Evolutionary conservation across 2,329 filamentous ascomycete genomes (phyloP).

Genomic region (Colletotrichum cuscutae): DNA sequence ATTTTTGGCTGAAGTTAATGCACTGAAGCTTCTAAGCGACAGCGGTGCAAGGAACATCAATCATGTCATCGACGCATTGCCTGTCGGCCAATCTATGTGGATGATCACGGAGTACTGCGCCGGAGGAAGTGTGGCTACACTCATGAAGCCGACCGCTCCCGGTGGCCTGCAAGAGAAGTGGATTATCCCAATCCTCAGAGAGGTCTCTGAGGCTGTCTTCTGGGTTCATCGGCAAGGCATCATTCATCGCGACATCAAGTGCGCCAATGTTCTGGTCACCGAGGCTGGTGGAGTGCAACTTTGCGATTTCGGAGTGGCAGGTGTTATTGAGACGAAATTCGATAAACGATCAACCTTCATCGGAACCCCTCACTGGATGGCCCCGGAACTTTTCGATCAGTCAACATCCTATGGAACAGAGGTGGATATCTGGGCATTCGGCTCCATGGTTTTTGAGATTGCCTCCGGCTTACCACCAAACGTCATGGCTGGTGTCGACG

Average conservation of each 20-base stretch:
- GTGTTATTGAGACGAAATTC: slow-evolving; percentile 78
- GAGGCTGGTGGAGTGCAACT: slow-evolving; percentile 82
- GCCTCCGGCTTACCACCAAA: slow-evolving; percentile 82
- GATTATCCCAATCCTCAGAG: slow-evolving; percentile 74
- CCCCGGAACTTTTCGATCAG: slow-evolving; percentile 78
- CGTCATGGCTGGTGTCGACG: slow-evolving; percentile 63
- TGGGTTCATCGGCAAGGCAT: slow-evolving; percentile 77
- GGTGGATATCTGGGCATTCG: slow-evolving; percentile 88
- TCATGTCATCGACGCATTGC: slow-evolving; percentile 80
- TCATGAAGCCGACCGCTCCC: slow-evolving; percentile 74
- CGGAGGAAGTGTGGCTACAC: slow-evolving; percentile 82
- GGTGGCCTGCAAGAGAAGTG: slow-evolving; percentile 76
- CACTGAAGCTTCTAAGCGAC: slow-evolving; percentile 78
- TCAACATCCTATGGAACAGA: slow-evolving; percentile 75
- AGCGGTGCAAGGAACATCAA: slow-evolving; percentile 84
- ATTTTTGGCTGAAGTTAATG: slow-evolving; percentile 74
- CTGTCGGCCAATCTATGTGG: slow-evolving; percentile 85
- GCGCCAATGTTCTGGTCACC: slow-evolving; percentile 82
- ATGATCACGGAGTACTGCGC: slow-evolving; percentile 89
- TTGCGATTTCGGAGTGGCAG: slow-evolving; percentile 87
- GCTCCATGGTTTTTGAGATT: slow-evolving; percentile 83
- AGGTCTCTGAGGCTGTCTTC: slow-evolving; percentile 72
- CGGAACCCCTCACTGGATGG: slow-evolving; percentile 89
- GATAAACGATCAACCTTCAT: slow-evolving; percentile 85
- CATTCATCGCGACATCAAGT: slow-evolving; percentile 78